phyloP scores from a whole-genome alignment of 106 monocot species.

The Ottelia alismoides region DNA sequence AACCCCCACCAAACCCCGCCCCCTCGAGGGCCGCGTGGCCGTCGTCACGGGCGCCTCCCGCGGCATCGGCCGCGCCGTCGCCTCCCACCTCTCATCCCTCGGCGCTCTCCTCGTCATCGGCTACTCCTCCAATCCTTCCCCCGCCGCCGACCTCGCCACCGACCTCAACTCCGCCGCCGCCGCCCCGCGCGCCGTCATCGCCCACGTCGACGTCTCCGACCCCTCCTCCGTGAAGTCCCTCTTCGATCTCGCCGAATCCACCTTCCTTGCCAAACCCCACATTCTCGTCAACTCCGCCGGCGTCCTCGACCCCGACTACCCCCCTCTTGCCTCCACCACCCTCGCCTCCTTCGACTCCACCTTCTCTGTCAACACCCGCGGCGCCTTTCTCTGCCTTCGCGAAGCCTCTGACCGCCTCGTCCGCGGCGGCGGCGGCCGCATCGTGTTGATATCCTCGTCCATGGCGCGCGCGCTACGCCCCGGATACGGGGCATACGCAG shows the following conservation, averaged over 20 bases:
- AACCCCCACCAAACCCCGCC: background rate
- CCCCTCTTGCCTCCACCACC: constrained; percentile 2
- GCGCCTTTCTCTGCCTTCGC: constrained; percentile 16
- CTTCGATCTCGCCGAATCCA: constrained; percentile 5
- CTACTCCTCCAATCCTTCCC: constrained; percentile 4
- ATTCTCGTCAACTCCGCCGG: constrained; percentile 12
- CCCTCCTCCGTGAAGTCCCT: constrained; percentile 8
- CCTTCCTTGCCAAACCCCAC: constrained; percentile 7
- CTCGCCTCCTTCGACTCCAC: constrained; percentile 9
- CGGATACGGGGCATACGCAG: constrained; percentile 15
- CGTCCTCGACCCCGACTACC: constrained; percentile 7
- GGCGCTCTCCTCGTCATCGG: constrained; percentile 19
- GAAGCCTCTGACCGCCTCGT: constrained; percentile 15
- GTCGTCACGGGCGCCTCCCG: constrained; percentile 28
- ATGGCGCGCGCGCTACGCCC: constrained; percentile 1
- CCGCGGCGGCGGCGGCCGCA: constrained; percentile 14
- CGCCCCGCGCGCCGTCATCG: constrained; percentile 2
- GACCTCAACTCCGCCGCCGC: constrained; percentile 1
- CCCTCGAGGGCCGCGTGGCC: constrained; percentile 16
- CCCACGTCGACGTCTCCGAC: constrained; percentile 8
- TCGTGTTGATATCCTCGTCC: constrained; percentile 8
- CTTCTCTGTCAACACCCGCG: constrained; percentile 10
- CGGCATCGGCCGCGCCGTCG: constrained; percentile 24
- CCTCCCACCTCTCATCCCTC: constrained; percentile 26
- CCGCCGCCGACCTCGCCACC: constrained; percentile 2